Percentiles rank a stretch among this genome's conserved stretches.
Evolutionary conservation across 305 asterid species (phyloP).

Genomic region (Fraxinus baroniana): DNA sequence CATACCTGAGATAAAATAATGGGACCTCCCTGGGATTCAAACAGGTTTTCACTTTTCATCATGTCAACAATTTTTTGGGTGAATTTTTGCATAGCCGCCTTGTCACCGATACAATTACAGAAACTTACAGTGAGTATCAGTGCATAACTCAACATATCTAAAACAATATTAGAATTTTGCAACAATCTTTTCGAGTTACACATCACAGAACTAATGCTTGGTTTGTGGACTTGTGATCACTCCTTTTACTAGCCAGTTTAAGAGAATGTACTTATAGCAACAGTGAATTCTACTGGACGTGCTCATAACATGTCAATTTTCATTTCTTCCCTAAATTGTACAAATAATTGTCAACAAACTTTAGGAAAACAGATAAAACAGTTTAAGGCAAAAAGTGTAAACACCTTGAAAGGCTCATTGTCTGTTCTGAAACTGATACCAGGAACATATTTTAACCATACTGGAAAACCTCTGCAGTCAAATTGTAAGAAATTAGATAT

Average conservation of each 20-base stretch:
- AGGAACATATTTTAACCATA: constrained; percentile 69
- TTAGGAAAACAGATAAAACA: neutral
- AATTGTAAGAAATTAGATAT: neutral
- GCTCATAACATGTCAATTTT: neutral
- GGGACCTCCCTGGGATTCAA: constrained; percentile 68
- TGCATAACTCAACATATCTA: no score
- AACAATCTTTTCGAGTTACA: no score
- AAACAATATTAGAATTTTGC: no score
- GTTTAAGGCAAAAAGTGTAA: neutral
- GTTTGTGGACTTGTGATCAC: no score
- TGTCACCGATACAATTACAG: constrained; percentile 10
- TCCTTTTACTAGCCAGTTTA: no score
- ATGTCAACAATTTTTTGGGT: constrained; percentile 56
- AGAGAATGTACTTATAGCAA: no score
- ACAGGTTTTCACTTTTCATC: constrained; percentile 58
- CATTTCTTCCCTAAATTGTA: neutral
- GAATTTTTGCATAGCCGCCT: constrained; percentile 63
- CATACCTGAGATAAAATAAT: constrained; percentile 65
- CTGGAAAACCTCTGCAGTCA: constrained; percentile 66
- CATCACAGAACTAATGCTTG: no score
- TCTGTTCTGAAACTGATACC: constrained; percentile 68
- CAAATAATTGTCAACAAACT: neutral
- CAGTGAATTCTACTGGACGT: no score
- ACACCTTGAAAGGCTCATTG: constrained; percentile 64
- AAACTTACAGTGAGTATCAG: neutral